Evolutionary conservation across 805 yeast species (phyloP).

Genomic region (Candida montana): DNA sequence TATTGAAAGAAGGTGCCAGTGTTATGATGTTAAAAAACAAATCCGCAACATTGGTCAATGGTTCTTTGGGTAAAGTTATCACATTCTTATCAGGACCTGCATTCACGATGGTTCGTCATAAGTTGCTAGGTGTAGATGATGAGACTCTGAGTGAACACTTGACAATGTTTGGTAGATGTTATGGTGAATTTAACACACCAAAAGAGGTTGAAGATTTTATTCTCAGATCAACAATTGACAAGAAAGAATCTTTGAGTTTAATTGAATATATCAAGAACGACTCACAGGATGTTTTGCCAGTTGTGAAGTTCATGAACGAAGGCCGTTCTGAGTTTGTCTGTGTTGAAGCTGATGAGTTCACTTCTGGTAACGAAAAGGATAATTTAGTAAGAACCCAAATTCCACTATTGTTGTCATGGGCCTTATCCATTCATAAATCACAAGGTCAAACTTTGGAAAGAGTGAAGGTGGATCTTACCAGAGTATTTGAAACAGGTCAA

Average conservation of each 20-base stretch:
- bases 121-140: constrained; percentile 16
- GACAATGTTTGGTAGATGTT: constrained; percentile 29
- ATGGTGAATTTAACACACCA: constrained; percentile 23
- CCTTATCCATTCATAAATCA: constrained; percentile 76
- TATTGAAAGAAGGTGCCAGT: constrained; percentile 80
- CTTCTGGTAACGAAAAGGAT: constrained; percentile 26
- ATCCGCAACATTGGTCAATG: constrained; percentile 78
- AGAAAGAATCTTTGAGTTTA: constrained; percentile 14
- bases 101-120: constrained; percentile 14
- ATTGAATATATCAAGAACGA: constrained; percentile 19
- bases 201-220: constrained; percentile 25
- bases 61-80: constrained; percentile 75
- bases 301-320: constrained; percentile 29
- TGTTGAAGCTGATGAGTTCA: constrained; percentile 35
- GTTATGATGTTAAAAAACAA: constrained; percentile 89
- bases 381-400: constrained; percentile 46
- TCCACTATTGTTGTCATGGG: constrained; percentile 76
- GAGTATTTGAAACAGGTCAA: constrained; percentile 75
- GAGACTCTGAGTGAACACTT: constrained; percentile 13
- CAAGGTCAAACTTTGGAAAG: constrained; percentile 79
- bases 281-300: constrained; percentile 24
- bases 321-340: constrained; percentile 26
- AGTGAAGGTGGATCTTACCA: constrained; percentile 61
- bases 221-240: constrained; percentile 10
- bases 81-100: constrained; percentile 30